Evolutionary conservation across 176 grass and related monocot genomes (phyloP), one percentile per base, ranked within the genome.

Genomic region (Oropetium thomaeum): DNA sequence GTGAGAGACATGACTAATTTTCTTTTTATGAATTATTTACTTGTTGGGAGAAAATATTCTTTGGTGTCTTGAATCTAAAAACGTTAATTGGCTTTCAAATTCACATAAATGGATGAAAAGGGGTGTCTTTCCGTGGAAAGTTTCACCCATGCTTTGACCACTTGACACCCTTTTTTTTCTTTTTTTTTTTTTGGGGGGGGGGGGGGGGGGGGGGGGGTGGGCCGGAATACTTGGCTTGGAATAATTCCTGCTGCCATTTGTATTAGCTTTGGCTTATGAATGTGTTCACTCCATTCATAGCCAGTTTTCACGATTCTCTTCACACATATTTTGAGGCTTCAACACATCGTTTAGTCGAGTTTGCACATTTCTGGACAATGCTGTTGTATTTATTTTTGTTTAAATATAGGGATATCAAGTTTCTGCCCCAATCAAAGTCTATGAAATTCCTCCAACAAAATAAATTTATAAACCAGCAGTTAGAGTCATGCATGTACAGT

Each of bases 1-100:
- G 96, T 95, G 53, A 87, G 80, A 67, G 28, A n/a, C 15, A 79
- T 31, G 15, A 58, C 51, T 62, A 52, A 57, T 51, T 59, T 81
- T 27, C 32, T 54, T 17, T 72, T 27, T 52, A 42, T 52, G 37
- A 75, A 53, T 16, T 40, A 10, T 73, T 41, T 31, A 62, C 3
- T 74, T 84, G 7, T 27, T 40, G 39, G 33, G 32, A 48, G 42
- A 58, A 64, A 71, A n/a, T 4, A 52, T 9, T 4, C 4, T 48
- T 61, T 75, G 5, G 34, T 72, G 27, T 7, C 20, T 30, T 23
- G 40, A 48, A 73, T 54, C 44, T 69, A 20, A 65, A 73, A 33
- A 0, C 15, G 31, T 65, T 64, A 33, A 44, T 55, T 57, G 5
- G 37, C 41, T 73, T 65, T 44, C n/a, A 34, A 20, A 25, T 74